phyloP scores from a whole-genome alignment of 306 rosid genomes.

The Urtica urens region DNA sequence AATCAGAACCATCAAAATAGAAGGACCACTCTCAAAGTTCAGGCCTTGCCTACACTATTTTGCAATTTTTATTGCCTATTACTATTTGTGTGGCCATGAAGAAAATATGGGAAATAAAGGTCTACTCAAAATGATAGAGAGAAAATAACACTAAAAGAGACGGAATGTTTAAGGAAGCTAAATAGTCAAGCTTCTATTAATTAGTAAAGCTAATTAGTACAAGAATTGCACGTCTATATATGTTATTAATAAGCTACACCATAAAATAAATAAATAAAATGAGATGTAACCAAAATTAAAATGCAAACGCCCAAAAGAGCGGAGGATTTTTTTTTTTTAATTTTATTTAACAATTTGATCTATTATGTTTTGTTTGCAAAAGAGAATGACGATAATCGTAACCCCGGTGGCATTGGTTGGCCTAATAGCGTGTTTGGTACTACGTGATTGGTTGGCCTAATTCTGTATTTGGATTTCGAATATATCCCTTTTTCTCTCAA shows the following conservation, averaged over 20 bases:
- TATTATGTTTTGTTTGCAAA: no score
- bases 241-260: not conserved
- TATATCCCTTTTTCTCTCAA: not conserved
- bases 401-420: no score
- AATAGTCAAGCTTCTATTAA: not conserved
- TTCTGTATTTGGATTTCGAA: not conserved
- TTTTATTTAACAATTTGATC: no score
- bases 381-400: no score
- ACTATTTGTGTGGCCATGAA: not conserved
- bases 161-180: not conserved
- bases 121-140: not conserved
- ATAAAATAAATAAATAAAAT: not conserved
- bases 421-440: no score
- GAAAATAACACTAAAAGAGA: no score
- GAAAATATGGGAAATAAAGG: not conserved
- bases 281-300: no score
- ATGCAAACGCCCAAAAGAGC: no score
- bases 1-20: not conserved
- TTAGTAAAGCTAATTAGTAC: not conserved
- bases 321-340: no score
- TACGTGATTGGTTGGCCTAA: not conserved
- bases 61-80: not conserved
- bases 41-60: not conserved
- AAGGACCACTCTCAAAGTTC: not conserved
- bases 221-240: not conserved